A percentile compares a stretch with the other conserved stretches of the same genome.
phyloP scores from a whole-genome alignment of 352 stramenopile genomes.

The Globisporangium mamillatum region DNA sequence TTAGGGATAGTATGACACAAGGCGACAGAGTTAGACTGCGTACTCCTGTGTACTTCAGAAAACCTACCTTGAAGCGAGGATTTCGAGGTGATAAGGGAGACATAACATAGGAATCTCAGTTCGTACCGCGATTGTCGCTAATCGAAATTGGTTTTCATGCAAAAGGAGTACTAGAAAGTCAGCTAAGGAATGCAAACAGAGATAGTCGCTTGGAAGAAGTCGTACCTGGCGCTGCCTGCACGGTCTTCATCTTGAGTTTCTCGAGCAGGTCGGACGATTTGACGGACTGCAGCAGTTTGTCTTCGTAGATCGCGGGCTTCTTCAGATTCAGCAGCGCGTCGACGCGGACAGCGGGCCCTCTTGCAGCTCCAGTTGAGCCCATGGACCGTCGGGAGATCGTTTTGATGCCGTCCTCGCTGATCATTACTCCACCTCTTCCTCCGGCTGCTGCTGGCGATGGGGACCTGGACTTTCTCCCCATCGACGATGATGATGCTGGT shows the following conservation, averaged over 20 bases:
- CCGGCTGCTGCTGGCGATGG: background rate
- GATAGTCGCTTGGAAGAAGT: too few relatives aligned
- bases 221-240: constrained; percentile 42
- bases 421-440: background rate
- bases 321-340: constrained; percentile 52
- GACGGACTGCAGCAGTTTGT: constrained; percentile 47
- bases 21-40: background rate
- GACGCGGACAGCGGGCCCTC: background rate
- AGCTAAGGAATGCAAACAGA: background rate
- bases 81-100: background rate
- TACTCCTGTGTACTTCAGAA: background rate
- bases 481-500: background rate
- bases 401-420: constrained; percentile 58
- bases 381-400: constrained; percentile 41
- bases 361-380: constrained; percentile 17
- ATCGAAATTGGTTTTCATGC: background rate
- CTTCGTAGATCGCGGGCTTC: constrained; percentile 54
- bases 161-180: background rate
- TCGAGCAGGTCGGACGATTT: constrained; percentile 43
- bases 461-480: constrained; percentile 1
- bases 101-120: background rate
- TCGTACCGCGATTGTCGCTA: constrained; percentile 11
- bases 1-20: background rate
- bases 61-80: background rate
- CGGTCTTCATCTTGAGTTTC: constrained; percentile 47